These are phyloP conservation scores for Galium porrigens DNA, from an alignment of 305 asterid genomes.

Conservation along the genomic window DNA sequence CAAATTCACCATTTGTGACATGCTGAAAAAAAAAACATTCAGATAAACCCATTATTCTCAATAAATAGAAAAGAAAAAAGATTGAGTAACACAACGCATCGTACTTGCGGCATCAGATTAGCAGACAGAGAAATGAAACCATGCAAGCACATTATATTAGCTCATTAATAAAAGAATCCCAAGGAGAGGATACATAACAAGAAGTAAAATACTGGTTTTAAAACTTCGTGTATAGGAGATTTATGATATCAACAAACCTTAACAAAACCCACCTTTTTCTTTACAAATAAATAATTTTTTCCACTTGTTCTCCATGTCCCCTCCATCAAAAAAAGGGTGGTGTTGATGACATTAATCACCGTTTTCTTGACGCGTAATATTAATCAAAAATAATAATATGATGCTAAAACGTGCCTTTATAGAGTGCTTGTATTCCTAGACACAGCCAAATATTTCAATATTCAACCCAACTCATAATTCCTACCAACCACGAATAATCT, in stretches of 20 bases:
- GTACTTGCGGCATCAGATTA: background rate
- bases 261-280: background rate
- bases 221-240: background rate
- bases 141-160: background rate
- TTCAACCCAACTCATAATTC: background rate
- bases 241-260: background rate
- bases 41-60: slow-evolving; percentile 1
- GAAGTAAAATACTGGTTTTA: background rate
- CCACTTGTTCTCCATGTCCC: background rate
- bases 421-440: background rate
- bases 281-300: background rate
- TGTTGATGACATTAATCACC: background rate
- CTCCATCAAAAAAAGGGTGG: background rate
- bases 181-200: background rate
- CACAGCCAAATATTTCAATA: background rate
- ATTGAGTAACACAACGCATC: background rate
- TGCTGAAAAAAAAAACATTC: slow-evolving; percentile 33
- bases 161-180: background rate
- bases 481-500: background rate
- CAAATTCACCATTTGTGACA: slow-evolving; percentile 73
- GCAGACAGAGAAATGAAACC: background rate
- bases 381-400: background rate
- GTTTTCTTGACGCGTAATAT: background rate
- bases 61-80: background rate
- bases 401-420: background rate